These are phyloP conservation scores for Dactylellina parvicollis DNA, from an alignment of 2,329 filamentous ascomycete genomes.

Conservation along the genomic window DNA sequence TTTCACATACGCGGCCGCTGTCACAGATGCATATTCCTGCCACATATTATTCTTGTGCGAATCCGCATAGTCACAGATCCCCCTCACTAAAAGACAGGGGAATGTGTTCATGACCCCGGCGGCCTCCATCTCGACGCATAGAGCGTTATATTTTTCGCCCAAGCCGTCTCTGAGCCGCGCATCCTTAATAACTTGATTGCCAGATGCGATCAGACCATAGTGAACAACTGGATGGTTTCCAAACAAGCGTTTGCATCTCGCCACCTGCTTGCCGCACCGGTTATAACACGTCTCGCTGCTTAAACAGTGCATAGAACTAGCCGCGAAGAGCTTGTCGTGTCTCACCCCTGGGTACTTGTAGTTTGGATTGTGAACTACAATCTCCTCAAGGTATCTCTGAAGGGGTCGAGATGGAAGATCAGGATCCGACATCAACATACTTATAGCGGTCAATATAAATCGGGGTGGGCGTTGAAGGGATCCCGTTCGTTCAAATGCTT, in stretches of 20 bases:
- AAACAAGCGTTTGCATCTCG: background rate
- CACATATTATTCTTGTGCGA: conserved; percentile 17
- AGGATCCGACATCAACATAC: background rate
- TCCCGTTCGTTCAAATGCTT: background rate
- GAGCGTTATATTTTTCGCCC: background rate
- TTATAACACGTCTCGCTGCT: background rate
- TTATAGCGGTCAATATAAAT: background rate
- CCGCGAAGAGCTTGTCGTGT: background rate
- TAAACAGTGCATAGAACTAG: background rate
- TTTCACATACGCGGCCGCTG: conserved; percentile 11
- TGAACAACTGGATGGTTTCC: conserved; percentile 1
- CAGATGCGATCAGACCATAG: conserved; percentile 17
- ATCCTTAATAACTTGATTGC: conserved; percentile 16
- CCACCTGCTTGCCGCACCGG: no score
- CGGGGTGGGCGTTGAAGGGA: background rate
- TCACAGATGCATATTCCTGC: conserved; percentile 14
- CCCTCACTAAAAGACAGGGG: conserved; percentile 15
- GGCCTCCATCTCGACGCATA: conserved; percentile 25
- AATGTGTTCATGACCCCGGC: conserved; percentile 4
- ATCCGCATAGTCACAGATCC: conserved; percentile 26
- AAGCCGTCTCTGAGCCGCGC: background rate
- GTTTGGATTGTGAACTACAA: background rate
- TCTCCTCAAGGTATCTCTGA: background rate
- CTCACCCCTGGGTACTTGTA: background rate
- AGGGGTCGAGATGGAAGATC: background rate